Evolutionary conservation across 768 basidiomycete genomes (phyloP), one percentile per base, ranked within the genome.

Genomic region (Leccinum longicurvipes): DNA sequence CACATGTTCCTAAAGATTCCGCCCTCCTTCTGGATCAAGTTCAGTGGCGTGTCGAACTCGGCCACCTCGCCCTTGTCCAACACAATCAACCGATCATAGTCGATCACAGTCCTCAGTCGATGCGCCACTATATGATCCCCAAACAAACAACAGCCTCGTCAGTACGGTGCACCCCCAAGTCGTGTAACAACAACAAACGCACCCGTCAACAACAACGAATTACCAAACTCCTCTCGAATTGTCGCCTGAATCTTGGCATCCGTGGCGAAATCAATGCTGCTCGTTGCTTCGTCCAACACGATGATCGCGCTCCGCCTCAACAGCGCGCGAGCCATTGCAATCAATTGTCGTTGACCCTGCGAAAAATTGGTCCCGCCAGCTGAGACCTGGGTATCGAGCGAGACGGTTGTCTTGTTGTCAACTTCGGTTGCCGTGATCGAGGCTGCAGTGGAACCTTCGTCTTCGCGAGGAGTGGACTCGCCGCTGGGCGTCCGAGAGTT

Each of bases 301-400:
- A 93, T 85, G 60, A 93, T 82, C 12, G 84, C 73, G 64, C 85
- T 89, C 7, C 82, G 79, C 17, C 89, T 76, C 28, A 92, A 75
- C 21, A 93, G 74, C 0, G 91, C 90, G 6, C 91, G 80, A 0
- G 91, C 91, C 87, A 93, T 87, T 1, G 90, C 87, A 51, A 93
- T 88, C 15, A 93, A 74, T 63, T 98, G 94, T 10, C 93, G 72
- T 67, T 98, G 93, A 10, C 95, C 94, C 56, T 93, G 91, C 1
- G 91, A 94, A 71, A 97, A 95, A 74, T 97, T 96, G 28, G 84
- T 79, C 0, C 93, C 93, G 0, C 93, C 93, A 1, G 90, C 79
- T 1, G 91, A 91, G 9, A 96, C 87, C 57, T 87, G 84, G 0
- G 87, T 90, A 19, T 90, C 84, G 4, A 96, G 77, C 1, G 82